A percentile compares a stretch with the other conserved stretches of the same genome.
These are phyloP conservation scores for Pyrus pyrifolia DNA, from an alignment of 306 rosid species.

Conservation along the genomic window DNA sequence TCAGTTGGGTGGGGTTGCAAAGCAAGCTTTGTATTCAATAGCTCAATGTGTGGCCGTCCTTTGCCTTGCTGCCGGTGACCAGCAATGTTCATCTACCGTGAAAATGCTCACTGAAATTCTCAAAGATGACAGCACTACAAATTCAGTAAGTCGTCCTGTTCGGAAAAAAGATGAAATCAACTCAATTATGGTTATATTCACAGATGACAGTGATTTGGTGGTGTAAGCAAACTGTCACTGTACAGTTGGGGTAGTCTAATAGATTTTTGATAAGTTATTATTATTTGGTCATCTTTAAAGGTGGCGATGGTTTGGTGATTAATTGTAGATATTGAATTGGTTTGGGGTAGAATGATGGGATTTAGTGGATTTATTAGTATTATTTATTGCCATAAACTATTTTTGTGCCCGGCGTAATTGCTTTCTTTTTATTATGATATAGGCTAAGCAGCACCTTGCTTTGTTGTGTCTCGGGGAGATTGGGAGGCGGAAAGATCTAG, in stretches of 20 bases:
- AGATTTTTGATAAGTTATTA: neutral
- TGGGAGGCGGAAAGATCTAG: slow-evolving; percentile 95
- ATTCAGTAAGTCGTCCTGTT: slow-evolving; percentile 48
- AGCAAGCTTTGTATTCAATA: slow-evolving; percentile 91
- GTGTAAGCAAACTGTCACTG: neutral
- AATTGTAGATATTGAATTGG: too few species aligned
- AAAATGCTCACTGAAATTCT: slow-evolving; percentile 91
- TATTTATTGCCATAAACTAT: neutral
- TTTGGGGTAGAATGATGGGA: neutral
- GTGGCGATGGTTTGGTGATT: too few species aligned
- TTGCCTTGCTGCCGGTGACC: slow-evolving; percentile 96
- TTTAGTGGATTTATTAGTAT: neutral
- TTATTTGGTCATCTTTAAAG: neutral
- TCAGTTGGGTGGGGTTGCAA: slow-evolving; percentile 93
- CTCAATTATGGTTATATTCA: neutral
- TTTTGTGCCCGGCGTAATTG: slow-evolving; percentile 6
- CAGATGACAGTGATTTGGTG: neutral
- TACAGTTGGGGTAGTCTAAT: neutral
- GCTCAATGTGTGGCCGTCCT: slow-evolving; percentile 97
- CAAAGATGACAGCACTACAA: slow-evolving; percentile 65
- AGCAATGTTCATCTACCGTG: slow-evolving; percentile 81
- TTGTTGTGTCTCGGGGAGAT: slow-evolving; percentile 94
- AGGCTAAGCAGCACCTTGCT: slow-evolving; percentile 98
- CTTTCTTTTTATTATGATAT: slow-evolving; percentile 13
- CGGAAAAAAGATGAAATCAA: neutral